Base-by-base conservation (phyloP, 2,329 filamentous ascomycete species). In the Apiospora malaysiana region DNA sequence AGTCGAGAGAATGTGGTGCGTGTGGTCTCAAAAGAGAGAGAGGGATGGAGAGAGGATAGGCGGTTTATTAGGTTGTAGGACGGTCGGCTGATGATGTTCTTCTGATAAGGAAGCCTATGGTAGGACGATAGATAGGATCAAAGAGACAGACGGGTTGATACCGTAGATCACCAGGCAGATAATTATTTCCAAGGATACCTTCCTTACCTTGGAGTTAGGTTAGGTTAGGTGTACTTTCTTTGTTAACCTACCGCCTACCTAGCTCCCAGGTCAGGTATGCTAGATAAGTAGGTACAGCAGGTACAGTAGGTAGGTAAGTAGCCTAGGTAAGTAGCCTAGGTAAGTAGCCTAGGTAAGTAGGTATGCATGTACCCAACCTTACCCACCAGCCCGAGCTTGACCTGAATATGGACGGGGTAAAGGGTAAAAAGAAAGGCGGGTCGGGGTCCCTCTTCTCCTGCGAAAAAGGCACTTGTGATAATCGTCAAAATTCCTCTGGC, bases 161-260 rank as follows among this genome's bases (percentile, higher is more conserved):
- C 10, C 14, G 12, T 10, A 49, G 46, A 49, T 7, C 23, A 32
- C 18, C 46, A 32, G 49, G 25, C 49, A 37, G 51, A 59, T 21
- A 21, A 59, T 59, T 59, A 59, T 59, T 59, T 59, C 25, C 51
- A 7, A 21, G 51, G 25, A 56, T 27, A 27, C n/a, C n/a, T n/a
- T n/a, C n/a, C n/a, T n/a, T n/a, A n/a, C n/a, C n/a, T n/a, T n/a
- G n/a, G n/a, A n/a, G n/a, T n/a, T n/a, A n/a, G n/a, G n/a, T n/a
- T n/a, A 25, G 21, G 51, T 21, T 59, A 59, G 51, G 51, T 59
- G 51, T 59, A 37, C 51, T 16, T 32, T 59, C 51, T 59, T 59
- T 37, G 51, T 32, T 12, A 51, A 32, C 25, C 49, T 32, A 32
- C 32, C n/a, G n/a, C n/a, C n/a, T n/a, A n/a, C n/a, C n/a, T n/a